These are phyloP conservation scores for Aspergillus olivimuriae DNA, from an alignment of 495 filamentous ascomycete species.

Conservation along the genomic window DNA sequence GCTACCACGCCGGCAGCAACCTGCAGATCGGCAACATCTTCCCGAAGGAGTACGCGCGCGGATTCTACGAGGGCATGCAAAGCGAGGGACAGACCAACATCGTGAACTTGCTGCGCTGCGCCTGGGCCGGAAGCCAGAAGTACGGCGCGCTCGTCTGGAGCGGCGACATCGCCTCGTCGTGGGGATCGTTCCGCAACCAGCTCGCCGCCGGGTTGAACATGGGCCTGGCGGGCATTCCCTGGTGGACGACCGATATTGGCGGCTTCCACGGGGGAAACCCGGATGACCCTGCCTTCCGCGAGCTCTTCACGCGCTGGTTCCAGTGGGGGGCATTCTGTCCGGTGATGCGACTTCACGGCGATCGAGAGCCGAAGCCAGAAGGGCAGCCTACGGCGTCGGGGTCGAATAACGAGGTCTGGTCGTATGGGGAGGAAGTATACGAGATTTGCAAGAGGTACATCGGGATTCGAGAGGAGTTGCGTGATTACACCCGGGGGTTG, in stretches of 20 bases:
- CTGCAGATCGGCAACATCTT: slow-evolving; percentile 50
- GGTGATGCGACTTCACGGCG: slow-evolving; percentile 54
- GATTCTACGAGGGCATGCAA: slow-evolving; percentile 51
- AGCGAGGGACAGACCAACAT: slow-evolving; percentile 41
- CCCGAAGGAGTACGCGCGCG: slow-evolving; percentile 46
- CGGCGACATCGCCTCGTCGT: slow-evolving; percentile 52
- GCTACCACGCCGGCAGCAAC: slow-evolving; percentile 48
- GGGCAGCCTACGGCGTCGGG: slow-evolving; percentile 33
- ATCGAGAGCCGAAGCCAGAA: slow-evolving; percentile 47
- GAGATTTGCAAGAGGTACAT: slow-evolving; percentile 51
- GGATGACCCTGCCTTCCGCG: slow-evolving; percentile 44
- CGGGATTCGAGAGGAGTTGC: slow-evolving; percentile 43
- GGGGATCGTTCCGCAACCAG: slow-evolving; percentile 48
- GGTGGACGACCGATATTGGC: slow-evolving; percentile 57
- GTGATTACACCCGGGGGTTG: slow-evolving; percentile 42
- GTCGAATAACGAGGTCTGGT: slow-evolving; percentile 54
- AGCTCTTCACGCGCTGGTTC: slow-evolving; percentile 56
- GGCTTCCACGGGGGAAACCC: slow-evolving; percentile 54
- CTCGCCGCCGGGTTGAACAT: slow-evolving; percentile 52
- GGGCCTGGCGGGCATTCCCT: slow-evolving; percentile 51
- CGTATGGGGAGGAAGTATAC: slow-evolving; percentile 49
- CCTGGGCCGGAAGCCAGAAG: slow-evolving; percentile 53
- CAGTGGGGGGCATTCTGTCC: slow-evolving; percentile 56
- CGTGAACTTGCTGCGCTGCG: slow-evolving; percentile 52
- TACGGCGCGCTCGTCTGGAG: slow-evolving; percentile 56